Conservation (phyloP, 306 rosid genomes). For the Notholithocarpus densiflorus region DNA sequence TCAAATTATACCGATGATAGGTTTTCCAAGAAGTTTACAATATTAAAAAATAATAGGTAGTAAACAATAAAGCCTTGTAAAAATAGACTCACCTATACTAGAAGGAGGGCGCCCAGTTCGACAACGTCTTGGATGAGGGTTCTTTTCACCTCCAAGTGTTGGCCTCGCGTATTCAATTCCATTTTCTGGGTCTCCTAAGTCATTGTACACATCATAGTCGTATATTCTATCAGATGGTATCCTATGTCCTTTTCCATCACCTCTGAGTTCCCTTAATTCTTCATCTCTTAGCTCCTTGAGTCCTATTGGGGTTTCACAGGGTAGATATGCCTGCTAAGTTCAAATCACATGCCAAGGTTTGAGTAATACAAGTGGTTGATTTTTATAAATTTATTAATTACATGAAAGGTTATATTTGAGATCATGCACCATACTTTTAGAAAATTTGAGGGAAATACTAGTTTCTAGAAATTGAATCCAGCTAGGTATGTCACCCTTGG, state of each 20-base stretch:
- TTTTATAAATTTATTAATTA: background rate
- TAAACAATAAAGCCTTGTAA: background rate
- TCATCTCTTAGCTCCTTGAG: constrained; percentile 28
- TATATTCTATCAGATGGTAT: constrained; percentile 26
- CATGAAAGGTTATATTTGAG: no score
- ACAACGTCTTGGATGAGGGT: constrained; percentile 38
- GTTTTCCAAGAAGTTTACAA: no score
- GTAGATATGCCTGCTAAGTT: constrained; percentile 28
- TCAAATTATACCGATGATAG: no score
- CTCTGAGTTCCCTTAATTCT: constrained; percentile 34
- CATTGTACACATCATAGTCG: constrained; percentile 42
- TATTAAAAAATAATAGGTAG: background rate
- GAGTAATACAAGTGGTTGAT: background rate
- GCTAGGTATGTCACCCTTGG: no score
- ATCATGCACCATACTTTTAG: no score
- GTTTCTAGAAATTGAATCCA: no score
- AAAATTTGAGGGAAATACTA: no score
- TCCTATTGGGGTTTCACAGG: constrained; percentile 33
- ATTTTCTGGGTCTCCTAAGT: constrained; percentile 29
- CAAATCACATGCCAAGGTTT: background rate
- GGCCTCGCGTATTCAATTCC: constrained; percentile 20
- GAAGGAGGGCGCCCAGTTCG: constrained; percentile 36
- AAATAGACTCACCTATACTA: background rate
- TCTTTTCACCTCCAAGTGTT: constrained; percentile 15
- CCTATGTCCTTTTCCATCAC: constrained; percentile 29